phyloP scores from a whole-genome alignment of 2,329 filamentous ascomycete species.

The Aureobasidium sp. region DNA sequence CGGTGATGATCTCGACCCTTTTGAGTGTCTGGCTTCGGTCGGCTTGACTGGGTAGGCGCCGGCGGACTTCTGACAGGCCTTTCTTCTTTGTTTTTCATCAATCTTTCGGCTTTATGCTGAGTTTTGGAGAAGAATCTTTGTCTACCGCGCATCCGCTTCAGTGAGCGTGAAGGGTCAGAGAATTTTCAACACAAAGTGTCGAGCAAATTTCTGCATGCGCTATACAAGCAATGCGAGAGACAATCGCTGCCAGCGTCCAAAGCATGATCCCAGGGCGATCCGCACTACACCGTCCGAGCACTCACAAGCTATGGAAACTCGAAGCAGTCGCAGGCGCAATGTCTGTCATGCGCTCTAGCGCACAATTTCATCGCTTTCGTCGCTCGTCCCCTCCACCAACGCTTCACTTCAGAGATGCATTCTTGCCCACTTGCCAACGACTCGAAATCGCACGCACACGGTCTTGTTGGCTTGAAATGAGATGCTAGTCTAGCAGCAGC shows the following conservation, averaged over 20 bases:
- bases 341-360: neutral
- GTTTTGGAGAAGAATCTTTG: conserved; percentile 8
- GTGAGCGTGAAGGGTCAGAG: too few species aligned
- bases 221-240: conserved; percentile 25
- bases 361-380: neutral
- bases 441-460: neutral
- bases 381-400: neutral
- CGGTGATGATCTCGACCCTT: conserved; percentile 17
- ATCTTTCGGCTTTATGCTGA: conserved; percentile 3
- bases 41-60: conserved; percentile 15
- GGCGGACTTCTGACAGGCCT: conserved; percentile 17
- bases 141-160: neutral
- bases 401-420: neutral
- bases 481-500: neutral
- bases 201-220: neutral
- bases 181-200: too few species aligned
- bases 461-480: neutral
- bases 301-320: conserved; percentile 40
- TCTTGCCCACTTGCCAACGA: neutral
- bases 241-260: conserved; percentile 13
- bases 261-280: too few species aligned
- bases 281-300: conserved; percentile 17
- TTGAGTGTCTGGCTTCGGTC: conserved; percentile 16
- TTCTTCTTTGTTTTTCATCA: conserved; percentile 8
- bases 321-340: neutral